Evolutionary conservation across 2,329 filamentous ascomycete genomes (phyloP).

Genomic region (Cadophora gregata): DNA sequence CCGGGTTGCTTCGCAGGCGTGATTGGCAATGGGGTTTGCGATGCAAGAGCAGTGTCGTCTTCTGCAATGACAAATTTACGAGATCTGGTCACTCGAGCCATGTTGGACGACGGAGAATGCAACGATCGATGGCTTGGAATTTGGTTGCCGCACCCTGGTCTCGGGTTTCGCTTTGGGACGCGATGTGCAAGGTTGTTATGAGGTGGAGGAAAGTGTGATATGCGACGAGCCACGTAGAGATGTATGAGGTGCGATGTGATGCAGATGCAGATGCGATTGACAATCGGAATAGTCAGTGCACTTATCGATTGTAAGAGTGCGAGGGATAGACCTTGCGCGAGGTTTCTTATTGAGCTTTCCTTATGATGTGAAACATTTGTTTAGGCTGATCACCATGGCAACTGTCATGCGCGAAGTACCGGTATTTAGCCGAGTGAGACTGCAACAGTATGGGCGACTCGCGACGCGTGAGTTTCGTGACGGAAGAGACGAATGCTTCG

Average conservation of each 20-base stretch:
- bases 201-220: conserved; percentile 2
- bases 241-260: conserved; percentile 29
- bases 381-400: conserved; percentile 30
- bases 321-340: conserved; percentile 21
- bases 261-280: conserved; percentile 31
- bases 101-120: conserved; percentile 20
- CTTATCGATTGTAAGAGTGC: conserved; percentile 40
- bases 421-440: background rate
- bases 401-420: conserved; percentile 19
- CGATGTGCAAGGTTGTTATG: conserved; percentile 10
- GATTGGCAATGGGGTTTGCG: conserved; percentile 32
- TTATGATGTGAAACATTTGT: conserved; percentile 26
- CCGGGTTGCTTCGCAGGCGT: conserved; percentile 27
- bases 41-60: conserved; percentile 38
- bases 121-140: conserved; percentile 8
- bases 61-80: conserved; percentile 41
- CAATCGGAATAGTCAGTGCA: conserved; percentile 32
- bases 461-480: conserved; percentile 21
- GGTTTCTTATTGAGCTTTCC: conserved; percentile 24
- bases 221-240: conserved; percentile 29
- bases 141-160: conserved; percentile 18
- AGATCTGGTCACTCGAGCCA: conserved; percentile 44
- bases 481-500: background rate
- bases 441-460: background rate
- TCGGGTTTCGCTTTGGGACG: conserved; percentile 19